Evolutionary conservation across 2,329 filamentous ascomycete genomes (phyloP).

Genomic region (Cladosporium oxysporum): DNA sequence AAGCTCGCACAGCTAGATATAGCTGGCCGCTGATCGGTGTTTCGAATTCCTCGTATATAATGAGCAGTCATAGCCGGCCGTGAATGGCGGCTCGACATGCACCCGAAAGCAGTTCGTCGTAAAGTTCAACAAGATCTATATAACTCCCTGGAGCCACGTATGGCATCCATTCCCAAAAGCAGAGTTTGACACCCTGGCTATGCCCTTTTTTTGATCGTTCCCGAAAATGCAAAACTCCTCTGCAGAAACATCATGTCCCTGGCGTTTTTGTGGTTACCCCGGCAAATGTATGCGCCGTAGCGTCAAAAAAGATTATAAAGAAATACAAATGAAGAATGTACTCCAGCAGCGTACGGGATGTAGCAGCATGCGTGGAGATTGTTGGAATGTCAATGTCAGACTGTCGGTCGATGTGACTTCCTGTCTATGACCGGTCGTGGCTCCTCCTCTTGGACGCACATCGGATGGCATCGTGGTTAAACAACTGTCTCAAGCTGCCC

Average conservation of each 20-base stretch:
- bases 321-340: constrained; percentile 4
- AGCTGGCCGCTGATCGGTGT: neutral
- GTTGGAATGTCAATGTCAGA: too few species aligned
- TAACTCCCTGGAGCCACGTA: constrained; percentile 7
- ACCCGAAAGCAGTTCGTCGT: neutral
- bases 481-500: constrained; percentile 38
- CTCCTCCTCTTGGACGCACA: constrained; percentile 25
- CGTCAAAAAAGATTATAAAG: neutral
- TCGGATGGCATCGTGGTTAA: constrained; percentile 38
- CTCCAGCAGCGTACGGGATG: neutral
- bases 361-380: neutral
- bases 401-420: neutral
- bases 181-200: constrained; percentile 3
- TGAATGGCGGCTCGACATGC: neutral
- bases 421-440: neutral
- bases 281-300: neutral
- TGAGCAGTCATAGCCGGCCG: neutral
- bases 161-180: constrained; percentile 8
- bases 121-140: neutral
- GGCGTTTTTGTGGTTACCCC: neutral
- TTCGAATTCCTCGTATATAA: neutral
- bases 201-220: constrained; percentile 8
- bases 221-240: neutral
- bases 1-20: neutral
- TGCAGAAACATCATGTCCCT: neutral